Evolutionary conservation across 495 filamentous ascomycete genomes (phyloP), one percentile per base, ranked within the genome.

Genomic region (Amorphotheca resinae): DNA sequence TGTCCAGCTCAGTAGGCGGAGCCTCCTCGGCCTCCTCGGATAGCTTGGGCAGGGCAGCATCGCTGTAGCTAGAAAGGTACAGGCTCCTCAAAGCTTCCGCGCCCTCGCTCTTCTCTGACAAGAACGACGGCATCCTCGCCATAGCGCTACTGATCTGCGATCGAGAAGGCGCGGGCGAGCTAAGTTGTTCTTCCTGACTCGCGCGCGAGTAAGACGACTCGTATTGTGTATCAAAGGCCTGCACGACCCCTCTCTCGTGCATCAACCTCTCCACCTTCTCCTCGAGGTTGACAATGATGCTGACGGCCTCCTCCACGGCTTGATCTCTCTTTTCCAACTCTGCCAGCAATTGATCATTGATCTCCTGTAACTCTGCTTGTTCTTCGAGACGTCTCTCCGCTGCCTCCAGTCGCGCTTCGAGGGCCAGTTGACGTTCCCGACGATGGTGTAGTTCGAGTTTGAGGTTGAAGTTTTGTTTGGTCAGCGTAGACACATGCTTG

Each of bases 381-480:
- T 74, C 66, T 14, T 66, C 62, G 36, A 74, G 65, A 37, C 73
- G 60, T 4, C 52, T 62, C 43, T 75, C 69, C 14, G 82, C 68
- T 41, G 67, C 69, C 34, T 82, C 73, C 33, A 86, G 49, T 33
- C 74, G 67, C 41, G 74, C 68, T 52, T 83, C 78, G 31, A 87
- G 51, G 4, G 45, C 44, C 12, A 58, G 60, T 51, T 73, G 68
- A 38, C 61, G 62, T 54, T 77, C 64, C 20, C 84, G 75, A 37
- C 80, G 70, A 49, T 94, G 82, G 52, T 74, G 83, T 1, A 94
- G 67, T 47, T 89, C 83, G 36, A 94, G 66, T 59, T 93, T 93
- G 44, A 95, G 66, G 54, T 88, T 83, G 54, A 93, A 95, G 52
- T 93, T 91, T 54, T 89, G 74, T 53, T 93, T 93, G 54, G 80